Conservation (phyloP, 2,329 filamentous ascomycete genomes). For the Cytospora leucostoma region DNA sequence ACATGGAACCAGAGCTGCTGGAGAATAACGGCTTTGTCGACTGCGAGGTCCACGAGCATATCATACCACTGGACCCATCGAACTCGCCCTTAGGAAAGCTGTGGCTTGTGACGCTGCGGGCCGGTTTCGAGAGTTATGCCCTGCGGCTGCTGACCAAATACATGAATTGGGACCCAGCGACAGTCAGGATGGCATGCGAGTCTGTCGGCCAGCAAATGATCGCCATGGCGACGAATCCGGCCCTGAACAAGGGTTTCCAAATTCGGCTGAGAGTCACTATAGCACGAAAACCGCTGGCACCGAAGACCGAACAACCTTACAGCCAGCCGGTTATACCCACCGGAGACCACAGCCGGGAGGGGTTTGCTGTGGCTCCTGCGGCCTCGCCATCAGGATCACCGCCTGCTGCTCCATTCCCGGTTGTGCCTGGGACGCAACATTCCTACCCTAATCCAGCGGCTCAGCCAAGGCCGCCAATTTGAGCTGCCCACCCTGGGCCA, state of each 20-base stretch:
- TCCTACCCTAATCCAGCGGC: conserved; percentile 3
- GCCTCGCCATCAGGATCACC: neutral
- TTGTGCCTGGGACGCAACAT: neutral
- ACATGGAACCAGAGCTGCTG: conserved; percentile 49
- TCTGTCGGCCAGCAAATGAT: conserved; percentile 51
- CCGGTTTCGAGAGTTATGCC: conserved; percentile 51
- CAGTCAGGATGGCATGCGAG: conserved; percentile 50
- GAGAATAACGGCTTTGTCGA: conserved; percentile 55
- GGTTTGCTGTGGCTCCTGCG: neutral
- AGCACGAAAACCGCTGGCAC: conserved; percentile 50
- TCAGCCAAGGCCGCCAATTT: neutral
- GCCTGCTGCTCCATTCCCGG: neutral
- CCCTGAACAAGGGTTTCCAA: conserved; percentile 45
- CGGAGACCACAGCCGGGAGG: neutral
- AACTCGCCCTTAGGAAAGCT: conserved; percentile 53
- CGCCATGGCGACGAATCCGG: conserved; percentile 48
- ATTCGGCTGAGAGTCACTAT: conserved; percentile 51
- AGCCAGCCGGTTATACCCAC: too few relatives aligned
- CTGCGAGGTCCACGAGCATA: conserved; percentile 49
- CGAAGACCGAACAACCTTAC: conserved; percentile 1
- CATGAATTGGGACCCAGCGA: conserved; percentile 53
- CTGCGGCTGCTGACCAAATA: conserved; percentile 55
- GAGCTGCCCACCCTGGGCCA: neutral
- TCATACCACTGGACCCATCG: conserved; percentile 48
- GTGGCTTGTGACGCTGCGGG: conserved; percentile 55